These are phyloP conservation scores for Epichloe baconii DNA, from an alignment of 2,329 filamentous ascomycete genomes.

Conservation along the genomic window DNA sequence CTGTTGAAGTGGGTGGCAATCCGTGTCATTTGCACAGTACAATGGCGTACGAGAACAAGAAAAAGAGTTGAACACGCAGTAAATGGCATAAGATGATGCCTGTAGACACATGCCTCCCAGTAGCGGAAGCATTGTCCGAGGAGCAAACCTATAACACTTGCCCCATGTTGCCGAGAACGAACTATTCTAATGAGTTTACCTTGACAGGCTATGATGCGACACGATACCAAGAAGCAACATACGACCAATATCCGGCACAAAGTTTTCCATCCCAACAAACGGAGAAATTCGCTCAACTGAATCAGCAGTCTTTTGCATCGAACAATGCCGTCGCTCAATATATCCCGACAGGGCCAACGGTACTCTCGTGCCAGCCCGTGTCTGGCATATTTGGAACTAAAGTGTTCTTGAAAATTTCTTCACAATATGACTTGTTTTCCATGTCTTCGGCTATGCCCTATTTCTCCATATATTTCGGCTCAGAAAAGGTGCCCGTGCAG, in stretches of 20 bases:
- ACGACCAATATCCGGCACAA: constrained; percentile 38
- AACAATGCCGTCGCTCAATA: constrained; percentile 55
- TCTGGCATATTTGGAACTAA: constrained; percentile 57
- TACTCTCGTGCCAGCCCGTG: constrained; percentile 58
- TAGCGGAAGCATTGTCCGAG: too few species aligned
- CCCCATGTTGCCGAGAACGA: neutral
- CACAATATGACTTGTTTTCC: constrained; percentile 55
- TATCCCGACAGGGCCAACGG: constrained; percentile 44
- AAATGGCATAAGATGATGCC: too few species aligned
- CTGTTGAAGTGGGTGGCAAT: too few species aligned
- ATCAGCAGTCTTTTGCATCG: constrained; percentile 42
- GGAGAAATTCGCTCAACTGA: constrained; percentile 39
- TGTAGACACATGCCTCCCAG: too few species aligned
- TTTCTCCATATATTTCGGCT: constrained; percentile 65
- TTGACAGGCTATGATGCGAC: constrained; percentile 43
- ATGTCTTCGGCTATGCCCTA: constrained; percentile 41
- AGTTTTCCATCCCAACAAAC: constrained; percentile 32
- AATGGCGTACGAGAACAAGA: neutral
- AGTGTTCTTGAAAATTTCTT: constrained; percentile 60
- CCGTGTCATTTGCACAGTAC: too few species aligned
- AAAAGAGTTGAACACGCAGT: too few species aligned
- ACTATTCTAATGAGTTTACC: constrained; percentile 13
- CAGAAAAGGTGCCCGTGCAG: constrained; percentile 49
- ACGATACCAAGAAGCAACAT: constrained; percentile 44
- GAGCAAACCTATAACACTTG: too few species aligned